These are phyloP conservation scores for Starmerella potacharoeniae DNA, from an alignment of 805 yeast species.

Conservation along the genomic window DNA sequence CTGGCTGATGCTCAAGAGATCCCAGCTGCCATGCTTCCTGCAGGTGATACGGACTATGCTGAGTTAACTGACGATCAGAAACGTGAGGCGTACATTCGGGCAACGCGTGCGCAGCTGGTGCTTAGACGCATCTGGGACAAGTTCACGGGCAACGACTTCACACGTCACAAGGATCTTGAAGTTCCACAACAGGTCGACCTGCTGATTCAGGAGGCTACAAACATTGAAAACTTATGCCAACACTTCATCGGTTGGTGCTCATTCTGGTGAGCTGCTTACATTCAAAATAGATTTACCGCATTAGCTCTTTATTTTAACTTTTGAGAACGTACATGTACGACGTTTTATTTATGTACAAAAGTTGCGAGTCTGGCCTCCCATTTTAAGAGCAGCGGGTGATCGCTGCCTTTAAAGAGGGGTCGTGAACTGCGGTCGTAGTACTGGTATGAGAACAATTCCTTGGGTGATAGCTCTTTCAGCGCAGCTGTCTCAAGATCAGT, in stretches of 20 bases:
- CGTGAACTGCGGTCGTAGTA: conserved; percentile 39
- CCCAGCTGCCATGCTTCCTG: conserved; percentile 6
- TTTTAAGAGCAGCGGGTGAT: conserved; percentile 34
- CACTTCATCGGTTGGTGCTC: conserved; percentile 99
- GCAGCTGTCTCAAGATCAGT: conserved; percentile 26
- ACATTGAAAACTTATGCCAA: conserved; percentile 89
- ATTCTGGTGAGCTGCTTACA: conserved; percentile 56
- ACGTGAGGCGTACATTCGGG: conserved; percentile 34
- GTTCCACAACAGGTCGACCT: conserved; percentile 88
- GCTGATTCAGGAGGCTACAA: conserved; percentile 89
- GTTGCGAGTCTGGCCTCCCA: conserved; percentile 33
- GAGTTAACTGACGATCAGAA: conserved; percentile 22
- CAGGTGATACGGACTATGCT: conserved; percentile 11
- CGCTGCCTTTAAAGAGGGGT: conserved; percentile 23
- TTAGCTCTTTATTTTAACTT: no score
- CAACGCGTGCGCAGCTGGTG: conserved; percentile 84
- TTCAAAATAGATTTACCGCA: background rate
- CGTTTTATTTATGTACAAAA: background rate
- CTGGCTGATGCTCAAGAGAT: conserved; percentile 5
- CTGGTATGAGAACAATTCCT: conserved; percentile 42
- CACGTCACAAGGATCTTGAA: conserved; percentile 53
- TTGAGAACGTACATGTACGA: no score
- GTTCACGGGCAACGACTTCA: conserved; percentile 86
- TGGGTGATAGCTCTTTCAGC: conserved; percentile 43
- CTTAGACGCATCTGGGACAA: conserved; percentile 84